Evolutionary conservation across 2,329 filamentous ascomycete species (phyloP).

Genomic region (Fusarium sororula): DNA sequence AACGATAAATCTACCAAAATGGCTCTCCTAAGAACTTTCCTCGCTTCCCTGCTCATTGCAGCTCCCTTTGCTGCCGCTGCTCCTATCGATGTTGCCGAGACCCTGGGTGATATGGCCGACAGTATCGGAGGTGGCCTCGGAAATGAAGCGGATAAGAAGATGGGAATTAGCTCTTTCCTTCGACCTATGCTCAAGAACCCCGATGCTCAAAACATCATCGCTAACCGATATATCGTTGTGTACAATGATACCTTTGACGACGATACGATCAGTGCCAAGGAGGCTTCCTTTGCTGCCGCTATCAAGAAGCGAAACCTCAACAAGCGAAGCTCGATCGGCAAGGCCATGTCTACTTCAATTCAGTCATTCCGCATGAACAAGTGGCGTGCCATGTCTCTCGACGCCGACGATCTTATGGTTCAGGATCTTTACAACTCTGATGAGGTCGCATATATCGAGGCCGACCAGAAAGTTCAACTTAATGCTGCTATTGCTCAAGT

Average conservation of each 20-base stretch:
- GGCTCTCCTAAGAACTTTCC: slow-evolving; percentile 40
- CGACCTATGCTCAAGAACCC: slow-evolving; percentile 58
- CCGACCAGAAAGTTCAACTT: slow-evolving; percentile 58
- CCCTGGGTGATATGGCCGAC: slow-evolving; percentile 28
- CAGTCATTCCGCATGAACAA: slow-evolving; percentile 57
- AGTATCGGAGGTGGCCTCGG: slow-evolving; percentile 16
- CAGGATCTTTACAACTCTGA: slow-evolving; percentile 57
- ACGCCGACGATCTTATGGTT: slow-evolving; percentile 61
- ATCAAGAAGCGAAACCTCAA: slow-evolving; percentile 66
- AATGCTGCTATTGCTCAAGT: slow-evolving; percentile 58
- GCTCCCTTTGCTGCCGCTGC: slow-evolving; percentile 42
- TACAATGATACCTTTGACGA: slow-evolving; percentile 65
- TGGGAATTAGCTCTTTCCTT: slow-evolving; percentile 45
- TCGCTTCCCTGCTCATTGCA: slow-evolving; percentile 38
- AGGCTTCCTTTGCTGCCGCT: slow-evolving; percentile 57
- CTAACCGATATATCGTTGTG: slow-evolving; percentile 71
- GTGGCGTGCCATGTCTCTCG: slow-evolving; percentile 64
- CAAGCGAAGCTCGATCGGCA: slow-evolving; percentile 60
- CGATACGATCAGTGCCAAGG: slow-evolving; percentile 59
- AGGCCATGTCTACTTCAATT: slow-evolving; percentile 58
- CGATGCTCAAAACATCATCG: slow-evolving; percentile 58
- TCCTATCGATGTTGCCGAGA: slow-evolving; percentile 33
- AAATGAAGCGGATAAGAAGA: slow-evolving; percentile 23
- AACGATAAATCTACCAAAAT: slow-evolving; percentile 36
- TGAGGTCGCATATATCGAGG: slow-evolving; percentile 64